These are phyloP conservation scores for Ceratonia siliqua DNA, from an alignment of 306 rosid species.

Conservation along the genomic window DNA sequence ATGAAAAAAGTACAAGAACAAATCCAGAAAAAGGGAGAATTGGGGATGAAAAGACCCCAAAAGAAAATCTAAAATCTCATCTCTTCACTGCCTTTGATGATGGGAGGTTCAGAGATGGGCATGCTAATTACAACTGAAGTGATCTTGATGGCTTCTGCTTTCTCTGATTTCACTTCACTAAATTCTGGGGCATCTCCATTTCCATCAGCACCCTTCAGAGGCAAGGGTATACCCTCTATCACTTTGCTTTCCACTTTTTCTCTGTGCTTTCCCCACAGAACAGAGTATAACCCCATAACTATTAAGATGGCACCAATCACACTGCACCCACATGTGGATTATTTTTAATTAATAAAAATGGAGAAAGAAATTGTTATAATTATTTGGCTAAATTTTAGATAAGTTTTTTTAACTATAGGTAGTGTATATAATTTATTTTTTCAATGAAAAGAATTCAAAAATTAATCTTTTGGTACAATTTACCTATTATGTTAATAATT, in stretches of 20 bases:
- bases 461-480: too few relatives aligned
- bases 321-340: constrained; percentile 42
- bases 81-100: constrained; percentile 16
- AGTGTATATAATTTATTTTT: too few relatives aligned
- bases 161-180: constrained; percentile 10
- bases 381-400: too few relatives aligned
- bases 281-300: constrained; percentile 71
- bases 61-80: neutral
- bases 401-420: too few relatives aligned
- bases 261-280: constrained; percentile 89
- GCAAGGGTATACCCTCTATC: constrained; percentile 48
- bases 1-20: neutral
- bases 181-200: constrained; percentile 16
- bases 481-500: too few relatives aligned
- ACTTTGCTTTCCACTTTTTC: constrained; percentile 49
- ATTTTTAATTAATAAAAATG: too few relatives aligned
- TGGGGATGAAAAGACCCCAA: neutral
- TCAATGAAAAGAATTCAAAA: too few relatives aligned
- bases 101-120: constrained; percentile 25
- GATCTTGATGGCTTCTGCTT: constrained; percentile 24
- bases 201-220: constrained; percentile 43
- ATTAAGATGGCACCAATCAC: constrained; percentile 63
- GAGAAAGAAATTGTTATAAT: too few relatives aligned
- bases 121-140: constrained; percentile 36
- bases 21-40: neutral